Percentiles rank a stretch among this genome's conserved stretches.
Evolutionary conservation across 192 early-diverging fungal species (phyloP).

Genomic region (Backusella circina): DNA sequence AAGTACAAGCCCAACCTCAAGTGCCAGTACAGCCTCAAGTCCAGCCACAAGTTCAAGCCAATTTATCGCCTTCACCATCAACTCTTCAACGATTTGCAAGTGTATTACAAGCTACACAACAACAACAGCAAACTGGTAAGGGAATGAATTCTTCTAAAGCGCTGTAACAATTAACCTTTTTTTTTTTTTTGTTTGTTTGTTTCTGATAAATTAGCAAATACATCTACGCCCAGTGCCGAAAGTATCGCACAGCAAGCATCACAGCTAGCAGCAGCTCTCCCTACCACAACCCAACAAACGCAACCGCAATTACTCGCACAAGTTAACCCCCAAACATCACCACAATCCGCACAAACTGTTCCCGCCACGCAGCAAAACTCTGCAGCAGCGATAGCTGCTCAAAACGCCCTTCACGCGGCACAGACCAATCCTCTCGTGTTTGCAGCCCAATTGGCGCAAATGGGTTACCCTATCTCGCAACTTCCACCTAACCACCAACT

Average conservation of each 20-base stretch:
- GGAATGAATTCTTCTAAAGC: not conserved
- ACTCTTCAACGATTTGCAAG: slow-evolving; percentile 25
- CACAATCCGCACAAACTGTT: not conserved
- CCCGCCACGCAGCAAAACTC: not conserved
- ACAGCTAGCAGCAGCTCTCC: not conserved
- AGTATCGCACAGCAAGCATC: not conserved
- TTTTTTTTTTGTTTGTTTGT: not conserved
- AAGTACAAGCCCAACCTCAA: slow-evolving; percentile 17
- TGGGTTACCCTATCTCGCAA: slow-evolving; percentile 30
- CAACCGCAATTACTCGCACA: not conserved
- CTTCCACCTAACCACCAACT: slow-evolving; percentile 19
- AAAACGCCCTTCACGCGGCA: slow-evolving; percentile 5
- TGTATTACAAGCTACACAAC: slow-evolving; percentile 10
- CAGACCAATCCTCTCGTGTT: slow-evolving; percentile 9
- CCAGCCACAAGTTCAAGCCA: not conserved
- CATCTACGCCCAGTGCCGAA: not conserved
- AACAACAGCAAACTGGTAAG: slow-evolving; percentile 9
- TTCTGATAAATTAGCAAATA: not conserved
- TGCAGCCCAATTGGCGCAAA: slow-evolving; percentile 32
- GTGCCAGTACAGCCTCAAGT: not conserved
- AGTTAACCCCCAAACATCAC: slow-evolving; percentile 1
- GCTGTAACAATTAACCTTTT: not conserved
- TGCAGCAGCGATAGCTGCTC: not conserved
- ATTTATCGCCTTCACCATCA: not conserved
- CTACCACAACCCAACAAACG: not conserved